These are phyloP conservation scores for Cordia subcordata DNA, from an alignment of 257 asterid species.

Conservation along the genomic window DNA sequence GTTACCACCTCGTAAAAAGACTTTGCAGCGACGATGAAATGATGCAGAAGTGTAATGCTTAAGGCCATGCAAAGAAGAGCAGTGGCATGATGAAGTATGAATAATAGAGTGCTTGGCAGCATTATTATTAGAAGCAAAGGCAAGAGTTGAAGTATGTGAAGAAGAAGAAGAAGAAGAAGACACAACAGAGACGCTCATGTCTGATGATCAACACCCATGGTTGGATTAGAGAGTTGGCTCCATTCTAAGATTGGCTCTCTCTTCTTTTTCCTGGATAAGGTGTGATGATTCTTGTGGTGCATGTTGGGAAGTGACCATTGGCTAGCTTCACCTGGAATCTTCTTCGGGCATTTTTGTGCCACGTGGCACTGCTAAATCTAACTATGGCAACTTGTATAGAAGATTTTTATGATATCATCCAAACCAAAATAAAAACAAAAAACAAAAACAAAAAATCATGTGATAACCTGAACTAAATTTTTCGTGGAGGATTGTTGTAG, in stretches of 20 bases:
- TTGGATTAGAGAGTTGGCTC: no score
- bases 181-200: background rate
- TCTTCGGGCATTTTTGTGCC: no score
- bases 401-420: no score
- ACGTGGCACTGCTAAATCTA: no score
- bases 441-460: no score
- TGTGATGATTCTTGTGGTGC: background rate
- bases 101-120: background rate
- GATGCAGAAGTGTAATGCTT: background rate
- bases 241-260: background rate
- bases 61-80: background rate
- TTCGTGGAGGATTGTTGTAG: no score
- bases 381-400: no score
- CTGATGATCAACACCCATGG: no score
- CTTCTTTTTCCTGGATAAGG: background rate
- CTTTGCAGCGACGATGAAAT: background rate
- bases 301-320: background rate
- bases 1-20: background rate
- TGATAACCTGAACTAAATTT: no score
- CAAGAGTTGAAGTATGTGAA: background rate
- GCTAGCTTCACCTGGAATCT: no score
- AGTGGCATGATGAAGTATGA: no score
- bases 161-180: background rate
- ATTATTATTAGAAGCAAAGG: background rate
- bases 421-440: no score